Percentiles rank a stretch among this genome's conserved stretches.
These are phyloP conservation scores for Neoboletus subvelutipes DNA, from an alignment of 768 basidiomycete species.

Conservation along the genomic window DNA sequence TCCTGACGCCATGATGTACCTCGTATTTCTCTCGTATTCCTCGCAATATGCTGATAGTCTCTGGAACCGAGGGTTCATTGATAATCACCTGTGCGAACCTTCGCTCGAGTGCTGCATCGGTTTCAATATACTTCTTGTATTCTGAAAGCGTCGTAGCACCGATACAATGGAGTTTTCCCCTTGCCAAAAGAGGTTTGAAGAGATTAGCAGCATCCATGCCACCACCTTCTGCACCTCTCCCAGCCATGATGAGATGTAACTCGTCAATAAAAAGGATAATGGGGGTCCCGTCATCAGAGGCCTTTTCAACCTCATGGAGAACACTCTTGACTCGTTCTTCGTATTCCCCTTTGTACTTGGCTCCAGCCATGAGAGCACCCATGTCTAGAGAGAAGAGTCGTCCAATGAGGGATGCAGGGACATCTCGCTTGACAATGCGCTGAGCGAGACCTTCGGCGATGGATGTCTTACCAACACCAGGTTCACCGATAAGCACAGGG, in stretches of 20 bases:
- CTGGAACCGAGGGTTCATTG: conserved; percentile 85
- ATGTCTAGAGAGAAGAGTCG: conserved; percentile 87
- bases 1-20: conserved; percentile 88
- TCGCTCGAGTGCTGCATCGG: conserved; percentile 86
- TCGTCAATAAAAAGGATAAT: conserved; percentile 97
- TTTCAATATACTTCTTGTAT: conserved; percentile 92
- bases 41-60: conserved; percentile 90
- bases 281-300: conserved; percentile 68
- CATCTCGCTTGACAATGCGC: conserved; percentile 91
- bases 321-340: conserved; percentile 95
- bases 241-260: conserved; percentile 91
- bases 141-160: conserved; percentile 93
- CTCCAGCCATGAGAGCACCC: conserved; percentile 93
- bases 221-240: conserved; percentile 74
- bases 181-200: conserved; percentile 89
- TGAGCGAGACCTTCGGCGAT: conserved; percentile 96
- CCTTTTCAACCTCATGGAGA: conserved; percentile 90
- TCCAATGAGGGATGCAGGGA: conserved; percentile 70
- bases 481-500: conserved; percentile 94
- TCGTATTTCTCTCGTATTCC: conserved; percentile 95
- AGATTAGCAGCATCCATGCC: conserved; percentile 95
- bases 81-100: conserved; percentile 92
- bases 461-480: conserved; percentile 94
- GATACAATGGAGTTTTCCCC: conserved; percentile 75
- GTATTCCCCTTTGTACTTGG: conserved; percentile 93